These are phyloP conservation scores for Batrachochytrium dendrobatidis DNA, from an alignment of 371 early-diverging fungal species.

Conservation along the genomic window DNA sequence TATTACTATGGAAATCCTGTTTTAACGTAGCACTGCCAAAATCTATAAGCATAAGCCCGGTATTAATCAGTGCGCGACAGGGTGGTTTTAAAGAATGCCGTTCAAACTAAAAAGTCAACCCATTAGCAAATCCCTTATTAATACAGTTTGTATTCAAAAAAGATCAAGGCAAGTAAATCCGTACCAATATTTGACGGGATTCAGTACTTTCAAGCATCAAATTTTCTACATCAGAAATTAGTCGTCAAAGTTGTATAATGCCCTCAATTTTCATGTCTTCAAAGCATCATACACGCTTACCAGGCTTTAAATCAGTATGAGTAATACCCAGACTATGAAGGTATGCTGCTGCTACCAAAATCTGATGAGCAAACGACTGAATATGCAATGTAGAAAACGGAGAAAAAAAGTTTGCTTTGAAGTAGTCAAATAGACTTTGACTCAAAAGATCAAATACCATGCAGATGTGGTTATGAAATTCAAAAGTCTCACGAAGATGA, in stretches of 20 bases:
- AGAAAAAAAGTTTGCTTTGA: constrained; percentile 80
- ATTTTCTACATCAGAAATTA: constrained; percentile 20
- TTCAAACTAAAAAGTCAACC: neutral
- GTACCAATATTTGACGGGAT: constrained; percentile 4
- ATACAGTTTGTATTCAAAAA: constrained; percentile 2
- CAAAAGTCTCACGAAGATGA: constrained; percentile 71
- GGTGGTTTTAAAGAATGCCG: neutral
- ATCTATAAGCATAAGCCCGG: constrained; percentile 86
- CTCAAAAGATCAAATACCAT: constrained; percentile 93
- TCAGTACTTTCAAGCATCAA: constrained; percentile 29
- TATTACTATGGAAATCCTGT: constrained; percentile 81
- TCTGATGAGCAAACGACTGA: constrained; percentile 70
- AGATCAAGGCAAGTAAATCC: neutral
- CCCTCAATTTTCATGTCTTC: neutral
- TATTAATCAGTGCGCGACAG: constrained; percentile 49
- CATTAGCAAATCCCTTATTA: neutral
- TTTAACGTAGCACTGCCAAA: constrained; percentile 95
- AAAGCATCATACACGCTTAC: constrained; percentile 29
- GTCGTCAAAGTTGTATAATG: no score
- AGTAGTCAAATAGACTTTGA: constrained; percentile 85
- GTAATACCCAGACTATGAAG: constrained; percentile 73
- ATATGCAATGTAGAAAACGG: constrained; percentile 83
- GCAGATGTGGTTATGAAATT: constrained; percentile 86
- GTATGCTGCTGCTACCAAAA: constrained; percentile 69
- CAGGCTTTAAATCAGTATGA: constrained; percentile 94